A percentile compares a stretch with the other conserved stretches of the same genome.
These are phyloP conservation scores for Picochlorum costavermella DNA, from an alignment of 139 green algal genomes.

Conservation along the genomic window DNA sequence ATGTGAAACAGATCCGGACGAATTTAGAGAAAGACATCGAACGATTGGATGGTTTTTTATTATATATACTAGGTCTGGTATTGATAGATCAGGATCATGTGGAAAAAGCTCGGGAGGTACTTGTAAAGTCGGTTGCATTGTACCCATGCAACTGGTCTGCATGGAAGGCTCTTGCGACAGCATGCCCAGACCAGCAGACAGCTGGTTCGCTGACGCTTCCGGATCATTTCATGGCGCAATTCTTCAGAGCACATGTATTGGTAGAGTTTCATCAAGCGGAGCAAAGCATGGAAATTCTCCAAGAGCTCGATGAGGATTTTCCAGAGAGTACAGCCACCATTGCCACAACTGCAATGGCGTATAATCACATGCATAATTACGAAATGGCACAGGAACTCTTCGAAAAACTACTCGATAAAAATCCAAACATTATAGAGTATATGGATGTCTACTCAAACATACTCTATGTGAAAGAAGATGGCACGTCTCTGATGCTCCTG, in stretches of 20 bases:
- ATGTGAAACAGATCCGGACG: conserved; percentile 10
- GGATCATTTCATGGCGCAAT: conserved; percentile 62
- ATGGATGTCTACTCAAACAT: conserved; percentile 97
- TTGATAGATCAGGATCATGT: conserved; percentile 41
- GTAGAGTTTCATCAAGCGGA: conserved; percentile 73
- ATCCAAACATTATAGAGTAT: conserved; percentile 77
- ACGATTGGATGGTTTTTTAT: conserved; percentile 47
- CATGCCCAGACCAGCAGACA: conserved; percentile 34
- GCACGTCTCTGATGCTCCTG: conserved; percentile 66
- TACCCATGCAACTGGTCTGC: conserved; percentile 90
- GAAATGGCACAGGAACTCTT: conserved; percentile 78
- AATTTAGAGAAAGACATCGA: conserved; percentile 14
- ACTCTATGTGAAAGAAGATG: conserved; percentile 81
- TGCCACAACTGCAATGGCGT: conserved; percentile 59
- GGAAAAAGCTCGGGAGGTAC: conserved; percentile 30
- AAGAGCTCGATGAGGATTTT: conserved; percentile 50
- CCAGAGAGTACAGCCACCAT: conserved; percentile 59
- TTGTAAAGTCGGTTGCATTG: conserved; percentile 39
- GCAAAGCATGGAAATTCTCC: conserved; percentile 58
- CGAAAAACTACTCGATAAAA: conserved; percentile 69
- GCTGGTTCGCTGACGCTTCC: conserved; percentile 37
- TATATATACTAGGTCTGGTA: conserved; percentile 73
- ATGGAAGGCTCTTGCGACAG: conserved; percentile 70
- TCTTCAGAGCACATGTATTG: conserved; percentile 60
- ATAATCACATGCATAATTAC: conserved; percentile 90